A percentile compares a stretch with the other conserved stretches of the same genome.
Evolutionary conservation across 2,329 filamentous ascomycete genomes (phyloP).

Genomic region (Monosporascus cannonballus): DNA sequence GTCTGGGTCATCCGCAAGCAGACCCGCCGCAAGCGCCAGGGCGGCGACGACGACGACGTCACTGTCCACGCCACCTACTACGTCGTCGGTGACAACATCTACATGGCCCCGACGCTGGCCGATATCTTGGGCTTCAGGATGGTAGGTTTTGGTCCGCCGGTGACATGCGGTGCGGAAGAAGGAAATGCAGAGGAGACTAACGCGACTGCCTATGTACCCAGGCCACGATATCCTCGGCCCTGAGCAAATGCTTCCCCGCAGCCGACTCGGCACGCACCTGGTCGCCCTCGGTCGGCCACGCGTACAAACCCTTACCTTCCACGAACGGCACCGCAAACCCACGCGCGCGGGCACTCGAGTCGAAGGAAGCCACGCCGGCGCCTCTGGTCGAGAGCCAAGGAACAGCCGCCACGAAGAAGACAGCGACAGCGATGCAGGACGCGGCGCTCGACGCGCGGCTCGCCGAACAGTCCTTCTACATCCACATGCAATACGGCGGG

Average conservation of each 20-base stretch:
- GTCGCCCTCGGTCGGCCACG: slow-evolving; percentile 48
- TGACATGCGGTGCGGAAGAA: too few species aligned
- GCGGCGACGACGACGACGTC: slow-evolving; percentile 51
- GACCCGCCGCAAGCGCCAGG: slow-evolving; percentile 50
- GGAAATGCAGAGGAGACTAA: slow-evolving; percentile 1
- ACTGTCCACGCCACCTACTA: slow-evolving; percentile 56
- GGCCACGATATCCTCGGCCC: slow-evolving; percentile 49
- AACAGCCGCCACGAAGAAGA: slow-evolving; percentile 27
- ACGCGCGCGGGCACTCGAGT: slow-evolving; percentile 29
- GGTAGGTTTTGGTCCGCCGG: slow-evolving; percentile 31
- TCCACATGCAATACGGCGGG: slow-evolving; percentile 53
- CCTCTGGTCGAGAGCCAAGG: slow-evolving; percentile 23
- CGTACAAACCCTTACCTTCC: slow-evolving; percentile 37
- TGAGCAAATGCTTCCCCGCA: slow-evolving; percentile 46
- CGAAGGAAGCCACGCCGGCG: slow-evolving; percentile 42
- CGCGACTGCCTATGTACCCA: slow-evolving; percentile 15
- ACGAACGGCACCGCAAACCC: slow-evolving; percentile 10
- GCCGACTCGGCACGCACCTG: slow-evolving; percentile 46
- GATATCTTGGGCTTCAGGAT: slow-evolving; percentile 55
- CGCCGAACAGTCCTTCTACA: slow-evolving; percentile 51
- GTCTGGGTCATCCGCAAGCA: slow-evolving; percentile 68
- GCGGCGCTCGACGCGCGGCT: slow-evolving; percentile 36
- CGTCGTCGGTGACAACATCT: slow-evolving; percentile 60
- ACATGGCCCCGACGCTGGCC: slow-evolving; percentile 56
- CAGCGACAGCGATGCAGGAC: slow-evolving; percentile 23